These are phyloP conservation scores for Cyberlindnera mycetangii DNA, from an alignment of 805 yeast genomes.

Conservation along the genomic window DNA sequence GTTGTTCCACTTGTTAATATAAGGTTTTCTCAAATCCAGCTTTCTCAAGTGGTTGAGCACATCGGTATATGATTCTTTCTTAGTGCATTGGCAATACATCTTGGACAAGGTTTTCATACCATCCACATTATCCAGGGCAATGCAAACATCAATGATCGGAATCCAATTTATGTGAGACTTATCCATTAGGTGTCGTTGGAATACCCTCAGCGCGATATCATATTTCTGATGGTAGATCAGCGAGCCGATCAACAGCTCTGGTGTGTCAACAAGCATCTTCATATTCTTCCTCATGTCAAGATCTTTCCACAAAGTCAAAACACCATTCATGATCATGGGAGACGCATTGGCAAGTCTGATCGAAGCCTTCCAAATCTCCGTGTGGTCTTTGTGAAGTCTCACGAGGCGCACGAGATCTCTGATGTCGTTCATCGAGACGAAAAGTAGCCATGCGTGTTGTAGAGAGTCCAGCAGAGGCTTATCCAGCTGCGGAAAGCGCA, in stretches of 20 bases:
- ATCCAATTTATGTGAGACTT: conserved; percentile 14
- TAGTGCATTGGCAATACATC: conserved; percentile 9
- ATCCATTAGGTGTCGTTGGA: neutral
- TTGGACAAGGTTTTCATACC: conserved; percentile 8
- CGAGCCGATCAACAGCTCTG: conserved; percentile 15
- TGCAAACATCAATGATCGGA: conserved; percentile 14
- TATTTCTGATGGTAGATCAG: conserved; percentile 19
- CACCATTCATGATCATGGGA: conserved; percentile 13
- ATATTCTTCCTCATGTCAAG: neutral
- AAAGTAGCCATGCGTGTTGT: conserved; percentile 18
- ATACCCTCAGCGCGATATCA: conserved; percentile 10
- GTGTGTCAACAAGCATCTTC: conserved; percentile 10
- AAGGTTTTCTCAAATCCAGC: conserved; percentile 9
- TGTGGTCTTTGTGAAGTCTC: neutral
- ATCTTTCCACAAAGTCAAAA: conserved; percentile 11
- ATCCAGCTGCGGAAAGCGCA: conserved; percentile 12
- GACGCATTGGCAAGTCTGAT: conserved; percentile 17
- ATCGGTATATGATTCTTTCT: conserved; percentile 2
- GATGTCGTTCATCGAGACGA: conserved; percentile 13
- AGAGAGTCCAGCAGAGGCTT: conserved; percentile 8
- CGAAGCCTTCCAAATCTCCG: conserved; percentile 18
- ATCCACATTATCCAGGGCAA: conserved; percentile 6
- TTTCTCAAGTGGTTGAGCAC: conserved; percentile 14
- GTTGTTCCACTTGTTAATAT: conserved; percentile 20
- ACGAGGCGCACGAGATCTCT: conserved; percentile 3